Percentiles rank a stretch among this genome's conserved stretches.
These are phyloP conservation scores for Turnera subulata DNA, from an alignment of 345 rosid genomes.

Conservation along the genomic window DNA sequence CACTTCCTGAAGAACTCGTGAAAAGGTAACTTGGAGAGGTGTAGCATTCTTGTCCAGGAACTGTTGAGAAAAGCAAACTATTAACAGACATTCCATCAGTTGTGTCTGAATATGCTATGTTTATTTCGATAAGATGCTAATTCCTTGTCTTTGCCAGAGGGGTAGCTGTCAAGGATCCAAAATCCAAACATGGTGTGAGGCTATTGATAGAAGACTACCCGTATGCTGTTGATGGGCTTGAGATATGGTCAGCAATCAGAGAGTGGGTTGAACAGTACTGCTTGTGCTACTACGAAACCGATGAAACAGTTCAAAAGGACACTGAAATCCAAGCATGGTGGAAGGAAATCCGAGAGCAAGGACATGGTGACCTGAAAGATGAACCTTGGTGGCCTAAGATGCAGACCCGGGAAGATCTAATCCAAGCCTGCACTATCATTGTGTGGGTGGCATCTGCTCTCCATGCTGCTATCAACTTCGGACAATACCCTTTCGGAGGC, in stretches of 20 bases:
- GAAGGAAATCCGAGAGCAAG: conserved; percentile 35
- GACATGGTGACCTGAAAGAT: conserved; percentile 39
- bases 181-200: conserved; percentile 29
- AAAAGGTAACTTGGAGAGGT: conserved; percentile 41
- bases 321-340: conserved; percentile 43
- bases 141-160: conserved; percentile 26
- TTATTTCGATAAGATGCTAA: background rate
- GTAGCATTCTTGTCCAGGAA: no score
- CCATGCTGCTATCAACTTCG: conserved; percentile 45
- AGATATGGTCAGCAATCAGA: conserved; percentile 44
- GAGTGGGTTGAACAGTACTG: conserved; percentile 41
- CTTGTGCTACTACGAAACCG: conserved; percentile 32
- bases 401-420: conserved; percentile 29
- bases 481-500: conserved; percentile 42
- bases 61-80: no score
- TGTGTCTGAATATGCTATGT: background rate
- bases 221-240: conserved; percentile 47
- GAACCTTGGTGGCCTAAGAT: conserved; percentile 47
- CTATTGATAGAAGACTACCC: conserved; percentile 36
- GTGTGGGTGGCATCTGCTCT: conserved; percentile 47
- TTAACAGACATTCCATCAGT: no score
- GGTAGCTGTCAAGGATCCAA: conserved; percentile 33
- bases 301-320: conserved; percentile 27
- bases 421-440: conserved; percentile 33
- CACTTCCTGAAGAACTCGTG: conserved; percentile 40